Evolutionary conservation across 139 green algal species (phyloP).

Genomic region (Raphidocelis subcapitata): DNA sequence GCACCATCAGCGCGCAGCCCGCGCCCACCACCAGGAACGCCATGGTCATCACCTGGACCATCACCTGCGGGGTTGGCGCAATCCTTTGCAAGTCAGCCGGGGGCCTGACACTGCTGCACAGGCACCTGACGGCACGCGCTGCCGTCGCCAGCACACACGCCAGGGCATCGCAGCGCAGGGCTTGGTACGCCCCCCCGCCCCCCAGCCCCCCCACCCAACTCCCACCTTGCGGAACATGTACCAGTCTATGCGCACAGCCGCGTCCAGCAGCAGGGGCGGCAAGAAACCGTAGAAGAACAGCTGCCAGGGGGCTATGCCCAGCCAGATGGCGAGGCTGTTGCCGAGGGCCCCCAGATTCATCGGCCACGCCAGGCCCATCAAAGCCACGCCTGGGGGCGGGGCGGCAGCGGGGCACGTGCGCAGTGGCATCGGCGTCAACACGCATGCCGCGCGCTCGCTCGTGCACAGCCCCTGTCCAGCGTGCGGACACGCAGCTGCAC

Average conservation of each 20-base stretch:
- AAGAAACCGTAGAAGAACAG: constrained; percentile 91
- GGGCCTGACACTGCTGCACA: too few relatives aligned
- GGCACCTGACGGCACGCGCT: too few relatives aligned
- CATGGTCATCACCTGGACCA: constrained; percentile 63
- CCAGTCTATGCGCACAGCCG: constrained; percentile 79
- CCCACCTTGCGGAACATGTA: constrained; percentile 85
- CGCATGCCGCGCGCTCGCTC: background rate
- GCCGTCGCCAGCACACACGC: too few relatives aligned
- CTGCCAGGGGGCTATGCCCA: constrained; percentile 65
- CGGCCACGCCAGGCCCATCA: constrained; percentile 48
- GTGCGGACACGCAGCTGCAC: too few relatives aligned
- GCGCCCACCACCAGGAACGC: constrained; percentile 75
- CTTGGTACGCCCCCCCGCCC: too few relatives aligned
- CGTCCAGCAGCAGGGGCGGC: constrained; percentile 71
- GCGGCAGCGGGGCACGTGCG: too few relatives aligned
- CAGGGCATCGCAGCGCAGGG: too few relatives aligned
- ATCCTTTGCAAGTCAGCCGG: too few relatives aligned
- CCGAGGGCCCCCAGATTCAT: constrained; percentile 59
- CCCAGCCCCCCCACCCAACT: too few relatives aligned
- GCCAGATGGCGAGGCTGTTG: constrained; percentile 68
- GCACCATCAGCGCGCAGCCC: constrained; percentile 61
- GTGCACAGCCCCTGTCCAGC: background rate
- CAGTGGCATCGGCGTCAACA: background rate
- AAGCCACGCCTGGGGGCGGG: constrained; percentile 42
- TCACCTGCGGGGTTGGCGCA: constrained; percentile 36